phyloP scores from a whole-genome alignment of 176 grass and related monocot species.

The Miscanthus lutarioriparius region DNA sequence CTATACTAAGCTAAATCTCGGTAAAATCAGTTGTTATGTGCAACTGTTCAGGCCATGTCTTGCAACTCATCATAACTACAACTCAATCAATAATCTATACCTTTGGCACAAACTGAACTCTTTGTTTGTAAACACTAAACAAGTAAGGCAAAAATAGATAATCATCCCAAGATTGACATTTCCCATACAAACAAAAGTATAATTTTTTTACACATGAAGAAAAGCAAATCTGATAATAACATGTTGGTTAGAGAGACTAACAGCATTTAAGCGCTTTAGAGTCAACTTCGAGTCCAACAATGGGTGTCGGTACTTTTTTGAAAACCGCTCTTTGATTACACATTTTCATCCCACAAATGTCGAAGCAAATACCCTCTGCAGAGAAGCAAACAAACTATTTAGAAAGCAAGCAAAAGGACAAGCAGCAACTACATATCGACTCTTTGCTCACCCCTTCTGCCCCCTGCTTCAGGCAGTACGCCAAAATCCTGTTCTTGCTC shows the following conservation, averaged over 20 bases:
- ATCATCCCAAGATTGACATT: not conserved
- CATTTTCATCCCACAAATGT: constrained; percentile 69
- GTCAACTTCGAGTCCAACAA: constrained; percentile 82
- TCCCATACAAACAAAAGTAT: not conserved
- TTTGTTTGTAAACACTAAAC: not conserved
- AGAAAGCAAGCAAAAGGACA: constrained; percentile 30
- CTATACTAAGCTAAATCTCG: constrained; percentile 18
- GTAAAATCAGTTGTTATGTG: not conserved
- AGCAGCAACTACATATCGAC: not conserved
- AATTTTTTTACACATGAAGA: not conserved
- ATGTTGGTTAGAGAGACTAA: constrained; percentile 37
- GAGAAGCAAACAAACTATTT: constrained; percentile 37
- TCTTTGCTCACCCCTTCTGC: constrained; percentile 75
- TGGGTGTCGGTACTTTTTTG: constrained; percentile 87
- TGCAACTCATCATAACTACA: constrained; percentile 22
- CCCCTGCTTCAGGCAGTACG: constrained; percentile 79
- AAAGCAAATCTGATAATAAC: constrained; percentile 3
- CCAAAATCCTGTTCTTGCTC: constrained; percentile 53
- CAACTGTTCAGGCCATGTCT: too few relatives aligned
- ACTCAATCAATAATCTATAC: constrained; percentile 17
- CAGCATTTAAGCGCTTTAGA: constrained; percentile 80
- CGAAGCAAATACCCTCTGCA: constrained; percentile 79
- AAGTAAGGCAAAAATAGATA: not conserved
- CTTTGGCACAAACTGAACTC: not conserved
- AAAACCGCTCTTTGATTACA: constrained; percentile 86